phyloP scores from a whole-genome alignment of 169 alveolate genomes.

The Cryptosporidium sp. region DNA sequence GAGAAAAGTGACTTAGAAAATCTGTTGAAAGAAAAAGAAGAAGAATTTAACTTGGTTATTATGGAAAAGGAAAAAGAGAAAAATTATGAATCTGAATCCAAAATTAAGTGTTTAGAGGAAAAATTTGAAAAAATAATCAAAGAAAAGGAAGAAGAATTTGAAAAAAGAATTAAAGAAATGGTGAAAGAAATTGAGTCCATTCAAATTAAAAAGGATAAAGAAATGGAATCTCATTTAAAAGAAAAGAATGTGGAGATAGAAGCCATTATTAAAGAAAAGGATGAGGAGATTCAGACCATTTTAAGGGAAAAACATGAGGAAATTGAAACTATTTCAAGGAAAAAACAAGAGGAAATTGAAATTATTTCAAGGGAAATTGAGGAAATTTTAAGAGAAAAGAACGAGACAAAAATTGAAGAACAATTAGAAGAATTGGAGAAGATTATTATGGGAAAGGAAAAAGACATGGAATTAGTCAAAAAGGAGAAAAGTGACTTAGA shows the following conservation, averaged over 20 bases:
- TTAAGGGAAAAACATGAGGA: not conserved
- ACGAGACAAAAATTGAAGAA: not conserved
- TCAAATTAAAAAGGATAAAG: not conserved
- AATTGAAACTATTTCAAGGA: not conserved
- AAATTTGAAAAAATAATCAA: not conserved
- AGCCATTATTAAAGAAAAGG: conserved; percentile 1
- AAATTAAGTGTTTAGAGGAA: not conserved
- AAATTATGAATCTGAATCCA: not conserved
- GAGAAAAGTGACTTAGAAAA: not conserved
- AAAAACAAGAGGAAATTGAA: conserved; percentile 19
- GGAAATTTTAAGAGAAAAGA: not conserved
- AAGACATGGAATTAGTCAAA: not conserved
- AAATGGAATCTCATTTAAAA: conserved; percentile 1
- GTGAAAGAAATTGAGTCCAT: conserved; percentile 14
- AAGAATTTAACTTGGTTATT: not conserved
- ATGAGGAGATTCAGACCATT: not conserved
- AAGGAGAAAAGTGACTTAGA: conserved; percentile 4
- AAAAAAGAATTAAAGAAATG: not conserved
- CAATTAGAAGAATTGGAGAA: conserved; percentile 5
- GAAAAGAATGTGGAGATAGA: not conserved
- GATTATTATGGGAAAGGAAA: not conserved
- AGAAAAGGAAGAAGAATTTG: conserved; percentile 17
- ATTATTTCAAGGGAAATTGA: too few species aligned
- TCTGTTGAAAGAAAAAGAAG: not conserved
- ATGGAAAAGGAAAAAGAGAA: not conserved